phyloP scores from a whole-genome alignment of 2,329 filamentous ascomycete species.

The Sporothrix luriei region DNA sequence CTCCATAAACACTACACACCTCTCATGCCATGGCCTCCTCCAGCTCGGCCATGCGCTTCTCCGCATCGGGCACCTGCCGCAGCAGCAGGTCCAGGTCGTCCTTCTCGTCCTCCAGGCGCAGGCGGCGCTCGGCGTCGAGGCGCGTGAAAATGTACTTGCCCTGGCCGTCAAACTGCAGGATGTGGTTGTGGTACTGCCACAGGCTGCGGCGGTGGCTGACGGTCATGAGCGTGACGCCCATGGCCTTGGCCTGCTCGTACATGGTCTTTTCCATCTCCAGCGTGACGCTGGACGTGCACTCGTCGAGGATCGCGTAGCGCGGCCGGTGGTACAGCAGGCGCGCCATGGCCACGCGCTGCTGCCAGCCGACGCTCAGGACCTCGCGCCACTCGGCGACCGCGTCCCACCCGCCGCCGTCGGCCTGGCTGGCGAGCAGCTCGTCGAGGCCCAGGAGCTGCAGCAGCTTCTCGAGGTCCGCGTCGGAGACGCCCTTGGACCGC shows the following conservation, averaged over 20 bases:
- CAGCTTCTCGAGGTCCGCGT: slow-evolving; percentile 76
- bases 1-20: background rate
- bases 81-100: slow-evolving; percentile 88
- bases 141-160: slow-evolving; percentile 87
- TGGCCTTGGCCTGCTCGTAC: slow-evolving; percentile 92
- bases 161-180: slow-evolving; percentile 95
- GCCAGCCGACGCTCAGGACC: slow-evolving; percentile 85
- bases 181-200: slow-evolving; percentile 95
- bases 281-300: slow-evolving; percentile 95
- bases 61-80: slow-evolving; percentile 82
- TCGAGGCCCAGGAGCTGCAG: slow-evolving; percentile 81
- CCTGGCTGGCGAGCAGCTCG: slow-evolving; percentile 73
- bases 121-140: slow-evolving; percentile 81
- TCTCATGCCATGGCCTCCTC: slow-evolving; percentile 48
- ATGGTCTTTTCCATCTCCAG: slow-evolving; percentile 92
- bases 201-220: slow-evolving; percentile 87
- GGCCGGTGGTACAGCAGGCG: slow-evolving; percentile 91
- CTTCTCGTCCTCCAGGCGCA: slow-evolving; percentile 92
- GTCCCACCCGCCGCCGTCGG: slow-evolving; percentile 69
- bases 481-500: slow-evolving; percentile 79
- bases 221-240: slow-evolving; percentile 95
- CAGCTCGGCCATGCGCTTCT: slow-evolving; percentile 81
- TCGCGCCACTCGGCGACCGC: slow-evolving; percentile 96
- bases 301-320: slow-evolving; percentile 92
- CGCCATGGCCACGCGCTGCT: slow-evolving; percentile 97